Percentiles rank a stretch among this genome's conserved stretches.
phyloP scores from a whole-genome alignment of 2,329 filamentous ascomycete species.

The Penicillium psychrosexuale region DNA sequence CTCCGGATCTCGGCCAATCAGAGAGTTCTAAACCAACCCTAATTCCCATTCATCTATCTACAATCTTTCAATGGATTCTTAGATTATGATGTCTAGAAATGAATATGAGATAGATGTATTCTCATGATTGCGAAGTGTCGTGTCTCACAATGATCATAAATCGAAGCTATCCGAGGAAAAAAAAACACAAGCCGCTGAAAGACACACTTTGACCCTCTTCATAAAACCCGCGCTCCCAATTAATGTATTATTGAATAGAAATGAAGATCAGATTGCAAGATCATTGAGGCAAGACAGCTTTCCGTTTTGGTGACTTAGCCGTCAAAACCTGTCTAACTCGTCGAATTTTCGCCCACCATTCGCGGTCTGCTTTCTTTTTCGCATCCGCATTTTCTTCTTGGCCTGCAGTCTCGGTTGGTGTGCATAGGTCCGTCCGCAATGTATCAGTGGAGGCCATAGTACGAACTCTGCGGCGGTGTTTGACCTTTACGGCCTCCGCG shows the following conservation, averaged over 20 bases:
- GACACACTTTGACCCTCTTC: not conserved
- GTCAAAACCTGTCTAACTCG: constrained; percentile 70
- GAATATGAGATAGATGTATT: not conserved
- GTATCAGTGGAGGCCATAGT: constrained; percentile 26
- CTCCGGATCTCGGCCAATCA: constrained; percentile 10
- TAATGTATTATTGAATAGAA: constrained; percentile 3
- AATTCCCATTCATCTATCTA: not conserved
- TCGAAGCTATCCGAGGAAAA: not conserved
- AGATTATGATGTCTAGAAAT: not conserved
- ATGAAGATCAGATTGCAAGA: not conserved
- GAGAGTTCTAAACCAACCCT: not conserved
- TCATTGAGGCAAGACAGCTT: constrained; percentile 11
- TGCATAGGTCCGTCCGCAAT: constrained; percentile 28
- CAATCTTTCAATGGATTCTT: not conserved
- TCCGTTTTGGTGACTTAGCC: constrained; percentile 59
- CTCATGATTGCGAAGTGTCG: not conserved
- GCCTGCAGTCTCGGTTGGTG: constrained; percentile 19
- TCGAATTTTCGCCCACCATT: constrained; percentile 68
- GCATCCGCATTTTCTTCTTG: constrained; percentile 43
- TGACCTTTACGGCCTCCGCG: constrained; percentile 42
- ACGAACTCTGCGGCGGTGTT: constrained; percentile 33
- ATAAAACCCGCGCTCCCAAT: not conserved
- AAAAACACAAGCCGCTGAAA: not conserved
- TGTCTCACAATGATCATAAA: not conserved
- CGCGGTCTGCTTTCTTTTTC: constrained; percentile 63